Conservation (phyloP, 129 eudicot genomes). For the Cynara cardunculus region DNA sequence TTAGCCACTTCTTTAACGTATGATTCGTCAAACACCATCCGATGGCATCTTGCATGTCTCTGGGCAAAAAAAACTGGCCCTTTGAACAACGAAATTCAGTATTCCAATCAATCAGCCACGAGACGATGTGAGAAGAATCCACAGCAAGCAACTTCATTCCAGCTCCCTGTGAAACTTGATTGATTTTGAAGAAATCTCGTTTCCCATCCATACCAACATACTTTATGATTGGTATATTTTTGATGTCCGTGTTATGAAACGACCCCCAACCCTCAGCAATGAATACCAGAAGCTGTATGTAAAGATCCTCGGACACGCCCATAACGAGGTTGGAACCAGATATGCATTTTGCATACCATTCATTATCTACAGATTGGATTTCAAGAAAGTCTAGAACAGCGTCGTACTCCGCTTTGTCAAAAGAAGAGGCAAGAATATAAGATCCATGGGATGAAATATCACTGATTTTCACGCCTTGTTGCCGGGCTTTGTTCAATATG, state of each 20-base stretch:
- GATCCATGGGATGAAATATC: conserved; percentile 51
- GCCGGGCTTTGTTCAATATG: conserved; percentile 29
- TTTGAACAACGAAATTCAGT: conserved; percentile 19
- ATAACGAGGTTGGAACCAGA: conserved; percentile 38
- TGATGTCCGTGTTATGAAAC: conserved; percentile 35
- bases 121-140: not conserved
- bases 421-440: conserved; percentile 36
- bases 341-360: conserved; percentile 66
- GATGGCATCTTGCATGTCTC: conserved; percentile 30
- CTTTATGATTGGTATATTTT: conserved; percentile 37
- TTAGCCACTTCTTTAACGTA: conserved; percentile 37
- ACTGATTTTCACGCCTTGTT: conserved; percentile 29
- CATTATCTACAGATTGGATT: conserved; percentile 25
- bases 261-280: conserved; percentile 39
- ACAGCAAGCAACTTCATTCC: conserved; percentile 26
- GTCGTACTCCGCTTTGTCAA: conserved; percentile 35
- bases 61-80: conserved; percentile 29
- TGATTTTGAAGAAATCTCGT: conserved; percentile 22
- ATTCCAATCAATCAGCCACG: conserved; percentile 51
- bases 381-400: conserved; percentile 34
- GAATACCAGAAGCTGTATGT: conserved; percentile 42
- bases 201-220: conserved; percentile 28
- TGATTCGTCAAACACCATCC: conserved; percentile 3
- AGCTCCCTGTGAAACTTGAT: not conserved
- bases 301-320: conserved; percentile 43